Evolutionary conservation across 1,139 yeast genomes (phyloP).

Genomic region (Keqinozyma sinolaborantium): DNA sequence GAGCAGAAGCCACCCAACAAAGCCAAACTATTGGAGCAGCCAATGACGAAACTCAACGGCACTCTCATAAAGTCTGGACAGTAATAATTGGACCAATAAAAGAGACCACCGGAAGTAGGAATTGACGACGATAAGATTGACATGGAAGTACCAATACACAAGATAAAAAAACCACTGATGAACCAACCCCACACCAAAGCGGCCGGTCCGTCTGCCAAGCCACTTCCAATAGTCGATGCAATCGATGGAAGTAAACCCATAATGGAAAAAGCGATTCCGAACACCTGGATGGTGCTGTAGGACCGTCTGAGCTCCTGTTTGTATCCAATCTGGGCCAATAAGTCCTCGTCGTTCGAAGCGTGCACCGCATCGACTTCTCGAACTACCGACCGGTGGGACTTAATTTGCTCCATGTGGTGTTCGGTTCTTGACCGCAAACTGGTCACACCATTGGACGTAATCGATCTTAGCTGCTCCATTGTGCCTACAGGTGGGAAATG

Average conservation of each 20-base stretch:
- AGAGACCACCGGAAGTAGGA: conserved; percentile 72
- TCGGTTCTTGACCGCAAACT: conserved; percentile 16
- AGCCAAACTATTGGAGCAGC: conserved; percentile 34
- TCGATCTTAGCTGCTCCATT: no score
- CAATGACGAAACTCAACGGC: conserved; percentile 44
- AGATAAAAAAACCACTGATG: conserved; percentile 52
- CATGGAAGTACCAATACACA: conserved; percentile 60
- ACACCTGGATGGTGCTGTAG: conserved; percentile 47
- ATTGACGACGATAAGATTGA: conserved; percentile 65
- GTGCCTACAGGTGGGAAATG: no score
- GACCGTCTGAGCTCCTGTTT: conserved; percentile 48
- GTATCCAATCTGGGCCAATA: conserved; percentile 51
- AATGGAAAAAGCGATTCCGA: conserved; percentile 51
- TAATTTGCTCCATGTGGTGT: conserved; percentile 18
- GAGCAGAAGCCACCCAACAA: conserved; percentile 37
- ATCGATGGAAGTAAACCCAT: conserved; percentile 52
- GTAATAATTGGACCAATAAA: conserved; percentile 49
- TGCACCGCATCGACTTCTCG: conserved; percentile 22
- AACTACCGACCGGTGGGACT: conserved; percentile 22
- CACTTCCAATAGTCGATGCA: conserved; percentile 31
- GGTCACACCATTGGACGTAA: conserved; percentile 9
- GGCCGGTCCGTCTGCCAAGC: conserved; percentile 40
- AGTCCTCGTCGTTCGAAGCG: conserved; percentile 38
- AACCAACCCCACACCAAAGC: conserved; percentile 74
- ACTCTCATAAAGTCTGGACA: conserved; percentile 28